Percentiles rank a stretch among this genome's conserved stretches.
Evolutionary conservation across 768 basidiomycete species (phyloP).

Genomic region (Amyloporia xantha): DNA sequence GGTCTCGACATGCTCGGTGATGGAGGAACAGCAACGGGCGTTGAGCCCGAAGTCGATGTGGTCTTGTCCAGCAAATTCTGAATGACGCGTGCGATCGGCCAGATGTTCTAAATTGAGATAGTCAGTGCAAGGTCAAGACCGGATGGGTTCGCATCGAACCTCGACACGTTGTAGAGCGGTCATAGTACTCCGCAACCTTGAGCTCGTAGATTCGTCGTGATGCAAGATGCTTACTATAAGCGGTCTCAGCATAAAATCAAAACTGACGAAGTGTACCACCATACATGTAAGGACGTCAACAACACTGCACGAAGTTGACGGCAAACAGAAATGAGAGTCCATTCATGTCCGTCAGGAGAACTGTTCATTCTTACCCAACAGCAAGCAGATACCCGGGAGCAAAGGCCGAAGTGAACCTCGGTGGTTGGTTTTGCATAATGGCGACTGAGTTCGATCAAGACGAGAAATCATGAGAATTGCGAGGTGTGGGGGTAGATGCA

Average conservation of each 20-base stretch:
- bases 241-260: background rate
- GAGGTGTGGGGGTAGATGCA: background rate
- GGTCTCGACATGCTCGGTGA: constrained; percentile 1
- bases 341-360: background rate
- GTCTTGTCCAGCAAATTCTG: background rate
- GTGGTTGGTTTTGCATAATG: background rate
- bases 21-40: background rate
- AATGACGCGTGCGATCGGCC: background rate
- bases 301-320: background rate
- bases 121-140: background rate
- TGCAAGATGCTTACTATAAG: background rate
- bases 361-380: background rate
- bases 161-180: constrained; percentile 1
- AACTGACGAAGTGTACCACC: background rate
- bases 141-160: background rate
- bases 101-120: background rate
- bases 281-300: background rate
- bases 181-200: background rate
- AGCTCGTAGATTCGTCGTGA: background rate
- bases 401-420: background rate
- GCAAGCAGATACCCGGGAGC: background rate
- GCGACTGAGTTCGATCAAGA: background rate
- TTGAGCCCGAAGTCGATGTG: background rate
- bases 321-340: background rate
- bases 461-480: background rate